Evolutionary conservation across 1,284 basidiomycete genomes (phyloP), one percentile per base, ranked within the genome.

Genomic region (Agaricales sp.): DNA sequence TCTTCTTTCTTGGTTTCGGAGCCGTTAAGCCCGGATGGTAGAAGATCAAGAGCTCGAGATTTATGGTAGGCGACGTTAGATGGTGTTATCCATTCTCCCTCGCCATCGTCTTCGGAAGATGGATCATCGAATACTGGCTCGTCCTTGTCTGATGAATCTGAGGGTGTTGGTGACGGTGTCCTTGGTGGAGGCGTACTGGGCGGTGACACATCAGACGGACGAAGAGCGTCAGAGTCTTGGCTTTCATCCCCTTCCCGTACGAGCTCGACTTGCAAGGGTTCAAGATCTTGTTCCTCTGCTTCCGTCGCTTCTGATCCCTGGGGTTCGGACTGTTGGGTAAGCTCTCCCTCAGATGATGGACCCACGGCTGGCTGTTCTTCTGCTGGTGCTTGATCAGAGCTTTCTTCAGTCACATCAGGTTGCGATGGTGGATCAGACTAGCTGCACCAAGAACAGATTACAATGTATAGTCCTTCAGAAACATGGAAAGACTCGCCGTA

Each of bases 81-180:
- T 0, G 92, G 92, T 6, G 93, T 99, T 66, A 99, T 97, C 96
- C 96, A 99, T 60, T 94, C 93, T 3, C 92, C 94, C 61, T 87
- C 86, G 6, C 83, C 88, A 57, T 92, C 91, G 50, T 87, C 87
- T 44, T 78, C 77, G 53, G 83, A 81, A 1, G 75, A 80, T 1
- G 82, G 83, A 59, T 90, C 86, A 13, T 87, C 85, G 57, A 78
- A 86, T n/a, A 83, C 55, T 1, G 68, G 64, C 20, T 54, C 58
- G 23, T 63, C 58, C 18, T 43, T 46, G 37, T 48, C 39, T 11
- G 50, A 47, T 20, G 44, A 44, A 12, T 52, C 38, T 16, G 52
- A 23, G n/a, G 52, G 6, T 47, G 51, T 35, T 21, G 41, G 11
- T 11, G 18, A 8, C 11, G 41, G 41, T 43, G n/a, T 43, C 8